Base-by-base conservation (phyloP, 2,329 filamentous ascomycete species). In the Stenocarpella maydis region DNA sequence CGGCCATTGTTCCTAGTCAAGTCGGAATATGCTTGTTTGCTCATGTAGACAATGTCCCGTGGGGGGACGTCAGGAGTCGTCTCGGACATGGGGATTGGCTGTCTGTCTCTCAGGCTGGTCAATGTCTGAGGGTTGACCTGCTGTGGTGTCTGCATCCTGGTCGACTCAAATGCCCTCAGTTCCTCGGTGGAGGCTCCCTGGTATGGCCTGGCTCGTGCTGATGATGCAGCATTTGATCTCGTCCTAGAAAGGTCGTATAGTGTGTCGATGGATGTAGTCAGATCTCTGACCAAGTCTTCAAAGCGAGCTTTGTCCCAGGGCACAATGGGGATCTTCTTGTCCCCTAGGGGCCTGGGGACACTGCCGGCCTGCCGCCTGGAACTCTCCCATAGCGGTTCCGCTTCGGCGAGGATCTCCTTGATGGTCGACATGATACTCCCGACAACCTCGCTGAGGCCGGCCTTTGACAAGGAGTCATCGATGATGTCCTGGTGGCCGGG, bases 391-490 rank as follows among this genome's bases (percentile, higher is more conserved):
- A 95, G 85, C 7, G 88, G 87, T 76, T 95, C 92, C 1, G 91
- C 90, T 78, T 95, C 92, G 68, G 91, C 90, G 53, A 94, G 82
- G 63, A 93, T 92, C 74, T 94, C 92, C 76, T 93, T 93, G 77
- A 95, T 94, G 61, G 91, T 94, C 19, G 88, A 88, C 85, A 95
- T 89, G 75, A 95, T 92, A 77, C 91, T 93, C 69, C 89, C 89
- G 65, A 95, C 92, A 1, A 93, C 88, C 77, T 94, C 92, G 70
- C 90, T 92, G 67, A 95, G 81, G 26, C 92, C 92, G 65, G 91
- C 90, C 77, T 91, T 90, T 74, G 91, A 92, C 10, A 91, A 82
- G 17, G 88, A 88, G 75, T 90, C 88, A 75, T 91, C 89, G 72
- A 95, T 94, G 78, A 92, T 89, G 75, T 88, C 87, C 70, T 90